Conservation (phyloP, 768 basidiomycete genomes). For the Lentinula raphanica region DNA sequence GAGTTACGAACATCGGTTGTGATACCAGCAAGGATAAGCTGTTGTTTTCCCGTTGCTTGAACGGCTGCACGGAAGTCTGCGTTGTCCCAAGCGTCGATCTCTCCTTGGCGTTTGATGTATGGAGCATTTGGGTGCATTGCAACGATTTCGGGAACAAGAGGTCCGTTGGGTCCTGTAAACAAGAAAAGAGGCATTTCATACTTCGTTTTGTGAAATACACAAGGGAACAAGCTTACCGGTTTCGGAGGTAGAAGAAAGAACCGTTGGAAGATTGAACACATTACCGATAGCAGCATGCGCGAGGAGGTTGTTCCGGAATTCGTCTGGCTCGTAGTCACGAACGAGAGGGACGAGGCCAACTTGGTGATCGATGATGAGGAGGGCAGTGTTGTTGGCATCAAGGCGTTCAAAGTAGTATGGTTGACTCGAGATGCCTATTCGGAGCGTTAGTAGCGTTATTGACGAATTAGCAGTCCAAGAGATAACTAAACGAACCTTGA, state of each 20-base stretch:
- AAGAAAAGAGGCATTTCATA: not conserved
- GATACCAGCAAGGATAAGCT: slow-evolving; percentile 44
- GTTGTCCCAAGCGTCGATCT: slow-evolving; percentile 53
- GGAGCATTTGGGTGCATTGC: slow-evolving; percentile 41
- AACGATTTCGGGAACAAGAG: slow-evolving; percentile 38
- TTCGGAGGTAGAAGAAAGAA: slow-evolving; percentile 42
- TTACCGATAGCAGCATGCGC: slow-evolving; percentile 42
- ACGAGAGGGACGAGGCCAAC: slow-evolving; percentile 42
- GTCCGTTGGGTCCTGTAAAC: slow-evolving; percentile 41
- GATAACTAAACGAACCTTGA: not conserved
- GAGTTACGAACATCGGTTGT: slow-evolving; percentile 42
- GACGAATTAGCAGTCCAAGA: not conserved
- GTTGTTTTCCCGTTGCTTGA: slow-evolving; percentile 42
- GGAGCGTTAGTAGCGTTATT: not conserved
- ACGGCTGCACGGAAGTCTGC: slow-evolving; percentile 41
- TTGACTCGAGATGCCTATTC: not conserved
- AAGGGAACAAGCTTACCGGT: slow-evolving; percentile 24
- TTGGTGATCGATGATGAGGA: slow-evolving; percentile 46
- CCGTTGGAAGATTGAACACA: slow-evolving; percentile 38
- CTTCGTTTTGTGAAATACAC: not conserved
- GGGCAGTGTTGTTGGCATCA: slow-evolving; percentile 37
- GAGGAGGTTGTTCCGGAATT: slow-evolving; percentile 39
- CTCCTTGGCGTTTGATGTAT: slow-evolving; percentile 40
- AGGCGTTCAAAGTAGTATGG: slow-evolving; percentile 19
- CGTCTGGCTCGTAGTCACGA: slow-evolving; percentile 33